A percentile compares a stretch with the other conserved stretches of the same genome.
phyloP scores from a whole-genome alignment of 2,329 filamentous ascomycete genomes.

The Ambrosiella xylebori region DNA sequence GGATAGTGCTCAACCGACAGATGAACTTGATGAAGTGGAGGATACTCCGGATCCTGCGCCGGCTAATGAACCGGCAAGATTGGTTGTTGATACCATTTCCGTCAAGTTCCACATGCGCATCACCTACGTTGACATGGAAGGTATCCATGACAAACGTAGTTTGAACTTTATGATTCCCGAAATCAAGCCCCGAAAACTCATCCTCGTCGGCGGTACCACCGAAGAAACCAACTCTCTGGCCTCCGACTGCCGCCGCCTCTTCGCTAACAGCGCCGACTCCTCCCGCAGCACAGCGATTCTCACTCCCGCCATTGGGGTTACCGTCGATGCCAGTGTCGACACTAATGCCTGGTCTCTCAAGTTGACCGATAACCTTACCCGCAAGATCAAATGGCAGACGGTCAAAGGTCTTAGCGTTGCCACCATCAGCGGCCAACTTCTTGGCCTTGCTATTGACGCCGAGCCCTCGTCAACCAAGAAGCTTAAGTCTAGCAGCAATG shows the following conservation, averaged over 20 bases:
- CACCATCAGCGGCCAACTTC: constrained; percentile 63
- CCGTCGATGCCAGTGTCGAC: constrained; percentile 82
- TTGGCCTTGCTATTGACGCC: constrained; percentile 22
- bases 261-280: constrained; percentile 28
- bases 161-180: constrained; percentile 88
- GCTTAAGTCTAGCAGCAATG: constrained; percentile 10
- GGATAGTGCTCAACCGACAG: constrained; percentile 24
- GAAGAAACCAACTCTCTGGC: constrained; percentile 68
- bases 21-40: constrained; percentile 42
- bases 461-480: constrained; percentile 10
- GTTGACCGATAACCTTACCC: constrained; percentile 67
- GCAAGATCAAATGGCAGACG: constrained; percentile 84
- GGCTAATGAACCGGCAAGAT: constrained; percentile 44
- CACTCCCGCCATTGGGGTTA: constrained; percentile 55
- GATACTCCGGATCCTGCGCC: constrained; percentile 38
- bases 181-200: constrained; percentile 84
- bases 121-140: constrained; percentile 79
- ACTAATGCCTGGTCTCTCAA: constrained; percentile 96
- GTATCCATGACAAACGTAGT: constrained; percentile 82
- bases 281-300: constrained; percentile 52
- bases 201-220: constrained; percentile 67
- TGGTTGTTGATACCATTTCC: constrained; percentile 44
- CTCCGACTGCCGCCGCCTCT: constrained; percentile 56
- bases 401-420: constrained; percentile 81
- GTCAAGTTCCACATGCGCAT: constrained; percentile 58